Evolutionary conservation across 495 filamentous ascomycete species (phyloP), one percentile per base, ranked within the genome.

Genomic region (Immersiella caudata): DNA sequence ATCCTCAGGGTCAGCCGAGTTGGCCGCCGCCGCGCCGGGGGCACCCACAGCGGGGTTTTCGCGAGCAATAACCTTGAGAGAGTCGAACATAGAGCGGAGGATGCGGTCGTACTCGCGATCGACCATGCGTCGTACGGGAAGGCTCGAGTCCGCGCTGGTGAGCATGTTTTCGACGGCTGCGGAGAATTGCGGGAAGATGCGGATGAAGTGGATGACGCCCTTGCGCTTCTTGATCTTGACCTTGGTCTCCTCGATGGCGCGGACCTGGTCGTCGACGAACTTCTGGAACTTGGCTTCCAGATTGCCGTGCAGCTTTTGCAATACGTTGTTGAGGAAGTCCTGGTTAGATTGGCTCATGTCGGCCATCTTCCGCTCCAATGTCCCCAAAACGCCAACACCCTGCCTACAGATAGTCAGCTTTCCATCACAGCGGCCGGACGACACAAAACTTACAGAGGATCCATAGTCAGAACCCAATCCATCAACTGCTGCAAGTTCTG

Each of bases 211-310:
- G 71, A 97, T 97, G 68, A 98, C 92, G 16, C 94, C 94, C 79
- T 96, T 97, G 66, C 94, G 89, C 82, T 97, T 98, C 82, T 97
- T 97, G 79, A 97, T 91, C 79, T 97, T 97, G 71, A 98, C 94
- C 78, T 97, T 97, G n/a, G 94, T 97, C 64, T 98, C 94, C 78
- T 98, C 94, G 68, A 98, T 97, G 27, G 93, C 94, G 26, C 91
- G 91, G 52, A 97, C 89, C 72, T 98, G 94, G 67, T 97, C 92
- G 74, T 98, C 95, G 26, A 97, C 87, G 69, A 98, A 97, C 60
- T 91, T 92, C 50, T 86, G 87, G 80, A 97, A 97, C 24, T 92
- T 84, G 33, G 84, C 86, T 66, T 89, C 86, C 40, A 97, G 83
- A 36, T 87, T 89, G 65, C 87, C 84, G 72, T 94, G 92, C 8